Evolutionary conservation across 2,329 filamentous ascomycete genomes (phyloP), one percentile per base, ranked within the genome.

Genomic region (Dothideomycetes sp.): DNA sequence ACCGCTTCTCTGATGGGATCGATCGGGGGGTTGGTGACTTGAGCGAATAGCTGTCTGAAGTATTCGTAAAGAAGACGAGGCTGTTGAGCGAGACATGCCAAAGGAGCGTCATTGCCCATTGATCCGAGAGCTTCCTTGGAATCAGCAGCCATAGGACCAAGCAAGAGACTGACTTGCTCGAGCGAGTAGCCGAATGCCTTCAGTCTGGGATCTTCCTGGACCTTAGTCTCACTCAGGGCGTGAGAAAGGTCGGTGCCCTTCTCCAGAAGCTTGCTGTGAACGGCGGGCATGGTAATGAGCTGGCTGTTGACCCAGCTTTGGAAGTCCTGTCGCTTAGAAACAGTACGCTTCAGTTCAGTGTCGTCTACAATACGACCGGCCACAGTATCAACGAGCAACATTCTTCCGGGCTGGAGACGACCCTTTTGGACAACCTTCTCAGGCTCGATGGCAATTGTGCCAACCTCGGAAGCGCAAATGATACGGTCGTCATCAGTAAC

Each of bases 1-100:
- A 95, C 91, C 19, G 88, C 89, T 71, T 96, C 89, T 63, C 89
- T 77, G 53, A 96, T 96, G 22, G 89, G 89, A 58, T 96, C 89
- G 57, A 96, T 96, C 11, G 89, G 89, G 51, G 89, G 89, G 64
- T 96, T 96, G 47, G 89, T 96, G 61, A 96, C 89, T 67, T 96
- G 89, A 8, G 89, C 89, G 62, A 96, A 96, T 30, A 96, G 80
- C 69, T 96, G 85, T 48, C 89, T 80, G 80, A 96, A 96, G 68
- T 96, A 96, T 63, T 95, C 89, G 62, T 84, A 94, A 15, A 95
- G 75, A 40, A 94, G 71, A 52, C 88, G 84, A 51, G 89, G 87
- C 48, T 88, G 84, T 50, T 84, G 76, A n/a, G 89, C 84, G 59
- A 96, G 71, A 62, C 87, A 94, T 39, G 89, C 89, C 49, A 96